phyloP scores from a whole-genome alignment of 2,329 filamentous ascomycete genomes.

The Scopulariopsis brevicaulis region DNA sequence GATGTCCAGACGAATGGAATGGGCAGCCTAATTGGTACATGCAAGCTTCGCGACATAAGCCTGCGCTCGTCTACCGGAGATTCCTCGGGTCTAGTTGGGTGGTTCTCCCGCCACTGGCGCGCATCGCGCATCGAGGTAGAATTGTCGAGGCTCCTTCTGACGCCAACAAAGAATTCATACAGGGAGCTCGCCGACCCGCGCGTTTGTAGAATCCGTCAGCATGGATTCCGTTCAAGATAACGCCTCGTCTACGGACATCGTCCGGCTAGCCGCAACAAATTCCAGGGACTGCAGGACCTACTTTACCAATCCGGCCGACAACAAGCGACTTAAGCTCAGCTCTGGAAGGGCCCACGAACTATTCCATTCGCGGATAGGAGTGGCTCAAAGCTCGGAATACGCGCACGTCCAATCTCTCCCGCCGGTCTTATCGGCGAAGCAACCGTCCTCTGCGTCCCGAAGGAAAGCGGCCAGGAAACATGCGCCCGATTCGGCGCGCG shows the following conservation, averaged over 20 bases:
- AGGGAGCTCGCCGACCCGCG: not conserved
- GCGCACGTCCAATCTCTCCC: constrained; percentile 67
- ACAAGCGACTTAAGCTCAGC: constrained; percentile 27
- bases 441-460: constrained; percentile 33
- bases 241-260: constrained; percentile 2
- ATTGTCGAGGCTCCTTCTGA: not conserved
- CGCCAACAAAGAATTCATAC: not conserved
- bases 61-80: too few relatives aligned
- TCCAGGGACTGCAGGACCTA: constrained; percentile 6
- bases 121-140: not conserved
- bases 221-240: not conserved
- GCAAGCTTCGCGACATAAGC: too few relatives aligned
- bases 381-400: constrained; percentile 54
- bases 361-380: constrained; percentile 9
- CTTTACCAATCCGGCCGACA: constrained; percentile 9
- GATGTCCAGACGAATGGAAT: too few relatives aligned
- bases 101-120: too few relatives aligned
- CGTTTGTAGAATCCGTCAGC: not conserved
- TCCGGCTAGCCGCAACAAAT: constrained; percentile 7
- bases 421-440: constrained; percentile 66
- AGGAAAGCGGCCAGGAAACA: not conserved
- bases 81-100: too few relatives aligned
- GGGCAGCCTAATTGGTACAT: too few relatives aligned
- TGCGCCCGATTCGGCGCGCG: constrained; percentile 19
- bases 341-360: constrained; percentile 9